Conservation (phyloP, 352 stramenopile species). For the Phytophthora cactorum region DNA sequence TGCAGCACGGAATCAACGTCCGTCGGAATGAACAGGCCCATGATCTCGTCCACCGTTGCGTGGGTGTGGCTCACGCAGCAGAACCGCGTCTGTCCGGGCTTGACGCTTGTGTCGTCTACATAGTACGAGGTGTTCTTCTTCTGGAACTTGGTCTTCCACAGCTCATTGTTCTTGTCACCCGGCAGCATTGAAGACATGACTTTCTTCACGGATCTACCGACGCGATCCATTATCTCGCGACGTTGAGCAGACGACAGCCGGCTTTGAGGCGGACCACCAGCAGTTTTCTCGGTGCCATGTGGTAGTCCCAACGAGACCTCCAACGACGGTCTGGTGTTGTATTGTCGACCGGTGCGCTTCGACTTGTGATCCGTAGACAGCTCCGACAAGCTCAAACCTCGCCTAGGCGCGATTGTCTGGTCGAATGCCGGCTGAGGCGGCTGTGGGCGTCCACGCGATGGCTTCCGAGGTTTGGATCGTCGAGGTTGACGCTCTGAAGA, state of each 20-base stretch:
- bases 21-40: conserved; percentile 49
- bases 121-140: conserved; percentile 53
- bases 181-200: conserved; percentile 52
- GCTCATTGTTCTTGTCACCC: conserved; percentile 27
- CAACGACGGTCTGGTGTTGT: conserved; percentile 7
- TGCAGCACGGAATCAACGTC: conserved; percentile 45
- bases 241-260: conserved; percentile 13
- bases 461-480: conserved; percentile 3
- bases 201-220: conserved; percentile 31
- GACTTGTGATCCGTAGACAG: conserved; percentile 9
- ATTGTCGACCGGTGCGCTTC: conserved; percentile 6
- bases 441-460: background rate
- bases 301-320: conserved; percentile 14
- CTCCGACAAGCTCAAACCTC: conserved; percentile 9
- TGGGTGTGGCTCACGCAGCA: conserved; percentile 53
- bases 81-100: conserved; percentile 47
- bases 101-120: conserved; percentile 43
- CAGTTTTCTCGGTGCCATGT: background rate
- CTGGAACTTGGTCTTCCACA: conserved; percentile 48
- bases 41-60: conserved; percentile 44
- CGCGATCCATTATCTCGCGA: conserved; percentile 20
- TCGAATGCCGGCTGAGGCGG: conserved; percentile 4
- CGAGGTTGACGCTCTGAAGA: conserved; percentile 5
- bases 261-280: background rate
- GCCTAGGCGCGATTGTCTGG: conserved; percentile 11